Base-by-base conservation (phyloP, 179 eudicot genomes). In the Carnegiea gigantea region DNA sequence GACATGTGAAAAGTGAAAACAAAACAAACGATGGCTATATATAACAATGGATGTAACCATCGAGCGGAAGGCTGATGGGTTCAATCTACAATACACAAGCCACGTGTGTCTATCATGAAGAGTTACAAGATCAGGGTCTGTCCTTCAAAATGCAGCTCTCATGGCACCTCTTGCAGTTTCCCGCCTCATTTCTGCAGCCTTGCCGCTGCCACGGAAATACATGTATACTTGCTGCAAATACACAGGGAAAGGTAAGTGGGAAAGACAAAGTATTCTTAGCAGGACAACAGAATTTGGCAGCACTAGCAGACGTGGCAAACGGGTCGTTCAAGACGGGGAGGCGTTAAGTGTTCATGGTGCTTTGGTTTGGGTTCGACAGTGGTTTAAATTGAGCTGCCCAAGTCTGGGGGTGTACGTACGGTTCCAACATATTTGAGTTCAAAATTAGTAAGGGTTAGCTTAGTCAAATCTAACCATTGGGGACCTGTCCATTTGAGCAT, bases 81-180 rank as follows among this genome's bases (percentile, higher is more conserved):
- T 5, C 59, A 11, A 70, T 77, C 80, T 79, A 77, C 77, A 80
- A 70, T 83, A 72, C 82, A 78, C 82, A 83, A 81, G 62, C 62
- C 20, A 53, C 0, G n/a, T 2, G 36, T 33, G 2, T 33, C 36
- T 33, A 83, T 70, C 17, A 74, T 28, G 68, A 67, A 40, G 53
- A 21, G 30, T 20, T 57, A 57, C 62, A 6, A 2, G 38, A 43
- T 70, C 28, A 43, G 36, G 36, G n/a, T 54, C n/a, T 46, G 15
- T 40, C 43, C 46, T 20, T 89, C 88, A 91, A 75, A 89, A 82
- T 28, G 97, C 97, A n/a, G 94, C 92, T 80, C 94, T 87, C 81
- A 90, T 40, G 30, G 93, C 93, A n/a, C 94, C 92, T 80, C 97
- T 83, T 5, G 97, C 93, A 36, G 93, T 91, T n/a, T 93, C 90